Evolutionary conservation across 257 asterid species (phyloP).

Genomic region (Fraxinus americana): DNA sequence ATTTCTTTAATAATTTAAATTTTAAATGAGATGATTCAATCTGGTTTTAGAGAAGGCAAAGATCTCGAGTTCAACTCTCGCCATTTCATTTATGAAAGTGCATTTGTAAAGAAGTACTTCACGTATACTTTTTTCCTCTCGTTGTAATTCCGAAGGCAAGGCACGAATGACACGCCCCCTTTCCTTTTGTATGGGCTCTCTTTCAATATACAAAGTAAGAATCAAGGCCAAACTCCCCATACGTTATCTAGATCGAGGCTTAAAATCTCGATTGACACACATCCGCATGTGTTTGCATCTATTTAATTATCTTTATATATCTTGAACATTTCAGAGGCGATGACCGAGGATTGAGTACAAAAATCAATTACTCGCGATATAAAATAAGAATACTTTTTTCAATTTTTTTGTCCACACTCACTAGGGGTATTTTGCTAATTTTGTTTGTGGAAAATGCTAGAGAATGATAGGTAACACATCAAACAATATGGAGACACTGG

Average conservation of each 20-base stretch:
- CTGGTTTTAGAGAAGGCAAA: too few species aligned
- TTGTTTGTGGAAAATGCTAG: background rate
- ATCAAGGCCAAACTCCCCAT: background rate
- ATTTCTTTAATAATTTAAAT: too few species aligned
- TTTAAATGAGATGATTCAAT: too few species aligned
- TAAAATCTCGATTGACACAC: background rate
- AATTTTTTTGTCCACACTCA: background rate
- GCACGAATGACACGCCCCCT: too few species aligned
- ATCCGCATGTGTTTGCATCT: background rate
- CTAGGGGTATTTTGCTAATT: background rate
- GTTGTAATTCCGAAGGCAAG: too few species aligned
- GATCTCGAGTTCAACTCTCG: too few species aligned
- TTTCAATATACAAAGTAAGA: too few species aligned
- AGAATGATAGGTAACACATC: slow-evolving; percentile 18
- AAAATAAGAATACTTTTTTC: background rate
- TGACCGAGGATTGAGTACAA: background rate
- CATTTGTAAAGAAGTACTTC: too few species aligned
- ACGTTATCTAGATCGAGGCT: background rate
- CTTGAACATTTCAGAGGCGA: background rate
- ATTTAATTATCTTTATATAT: too few species aligned
- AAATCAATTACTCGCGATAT: background rate
- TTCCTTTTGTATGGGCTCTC: too few species aligned
- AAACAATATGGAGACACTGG: slow-evolving; percentile 25
- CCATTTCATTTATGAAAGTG: too few species aligned
- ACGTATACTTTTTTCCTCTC: too few species aligned